These are phyloP conservation scores for Pseudonectria foliicola DNA, from an alignment of 2,329 filamentous ascomycete species.

Conservation along the genomic window DNA sequence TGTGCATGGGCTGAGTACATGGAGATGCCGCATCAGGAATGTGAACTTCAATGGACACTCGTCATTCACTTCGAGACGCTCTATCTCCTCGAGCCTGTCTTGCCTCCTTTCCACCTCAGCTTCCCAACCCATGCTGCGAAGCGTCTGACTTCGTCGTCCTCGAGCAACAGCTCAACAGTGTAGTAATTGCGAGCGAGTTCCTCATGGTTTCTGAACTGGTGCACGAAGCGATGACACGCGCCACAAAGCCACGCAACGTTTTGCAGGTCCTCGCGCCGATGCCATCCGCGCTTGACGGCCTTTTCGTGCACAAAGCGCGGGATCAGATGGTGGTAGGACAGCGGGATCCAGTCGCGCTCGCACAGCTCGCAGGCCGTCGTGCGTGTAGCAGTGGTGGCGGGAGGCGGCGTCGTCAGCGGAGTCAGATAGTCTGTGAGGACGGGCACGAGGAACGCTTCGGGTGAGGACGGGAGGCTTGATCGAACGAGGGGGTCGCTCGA, in stretches of 20 bases:
- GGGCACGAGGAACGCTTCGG: constrained; percentile 52
- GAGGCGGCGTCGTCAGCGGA: constrained; percentile 52
- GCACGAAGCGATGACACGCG: constrained; percentile 78
- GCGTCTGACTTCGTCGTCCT: constrained; percentile 61
- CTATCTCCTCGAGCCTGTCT: constrained; percentile 8
- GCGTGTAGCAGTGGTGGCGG: constrained; percentile 53
- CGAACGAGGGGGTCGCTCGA: constrained; percentile 27
- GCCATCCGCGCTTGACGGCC: constrained; percentile 71
- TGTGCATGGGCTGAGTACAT: too few relatives aligned
- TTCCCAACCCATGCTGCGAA: constrained; percentile 68
- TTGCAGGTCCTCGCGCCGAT: constrained; percentile 64
- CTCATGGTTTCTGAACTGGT: constrained; percentile 68
- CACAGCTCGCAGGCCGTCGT: constrained; percentile 66
- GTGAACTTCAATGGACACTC: too few relatives aligned
- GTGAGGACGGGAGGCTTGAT: constrained; percentile 31
- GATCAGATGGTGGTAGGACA: constrained; percentile 82
- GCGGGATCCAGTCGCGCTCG: constrained; percentile 61
- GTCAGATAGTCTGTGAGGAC: constrained; percentile 57
- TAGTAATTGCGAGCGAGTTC: constrained; percentile 66
- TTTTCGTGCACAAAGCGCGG: constrained; percentile 72
- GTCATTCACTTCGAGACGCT: too few relatives aligned
- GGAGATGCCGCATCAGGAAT: too few relatives aligned
- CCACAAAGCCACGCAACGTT: constrained; percentile 83
- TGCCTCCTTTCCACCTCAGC: constrained; percentile 61
- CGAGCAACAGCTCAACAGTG: constrained; percentile 64